Conservation (phyloP, 2,329 filamentous ascomycete species). For the Thermothelomyces thermophilus region DNA sequence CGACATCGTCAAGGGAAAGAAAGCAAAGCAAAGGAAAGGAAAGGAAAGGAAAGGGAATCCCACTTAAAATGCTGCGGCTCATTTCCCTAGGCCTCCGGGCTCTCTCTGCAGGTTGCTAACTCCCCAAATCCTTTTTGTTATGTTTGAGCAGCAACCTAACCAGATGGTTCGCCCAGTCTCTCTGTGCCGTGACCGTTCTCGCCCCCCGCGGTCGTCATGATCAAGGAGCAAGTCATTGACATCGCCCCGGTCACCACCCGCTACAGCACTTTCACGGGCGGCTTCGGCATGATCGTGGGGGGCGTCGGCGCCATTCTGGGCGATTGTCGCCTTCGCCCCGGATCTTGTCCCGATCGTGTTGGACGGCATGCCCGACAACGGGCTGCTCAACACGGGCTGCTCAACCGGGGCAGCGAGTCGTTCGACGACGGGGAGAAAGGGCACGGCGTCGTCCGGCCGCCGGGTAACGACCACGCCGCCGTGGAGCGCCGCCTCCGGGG, state of each 20-base stretch:
- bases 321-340: conserved; percentile 11
- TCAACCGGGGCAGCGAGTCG: conserved; percentile 16
- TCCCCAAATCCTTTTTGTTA: too few species aligned
- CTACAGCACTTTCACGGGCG: conserved; percentile 21
- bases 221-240: conserved; percentile 16
- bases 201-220: conserved; percentile 16
- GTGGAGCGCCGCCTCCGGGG: conserved; percentile 7
- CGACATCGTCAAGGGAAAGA: too few species aligned
- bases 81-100: conserved; percentile 16
- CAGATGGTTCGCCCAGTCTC: conserved; percentile 8
- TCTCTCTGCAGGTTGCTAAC: too few species aligned
- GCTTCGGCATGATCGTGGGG: conserved; percentile 19
- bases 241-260: conserved; percentile 18
- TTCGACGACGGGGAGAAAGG: not conserved
- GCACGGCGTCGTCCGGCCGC: conserved; percentile 4
- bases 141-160: too few species aligned
- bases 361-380: conserved; percentile 16
- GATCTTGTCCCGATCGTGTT: conserved; percentile 13
- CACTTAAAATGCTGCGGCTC: conserved; percentile 7
- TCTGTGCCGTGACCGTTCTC: conserved; percentile 16
- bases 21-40: too few species aligned
- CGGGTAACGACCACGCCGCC: not conserved
- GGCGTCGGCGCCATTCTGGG: conserved; percentile 5
- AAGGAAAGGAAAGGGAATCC: too few species aligned
- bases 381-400: conserved; percentile 19